Evolutionary conservation across 768 basidiomycete species (phyloP).

Genomic region (Scleroderma bovista): DNA sequence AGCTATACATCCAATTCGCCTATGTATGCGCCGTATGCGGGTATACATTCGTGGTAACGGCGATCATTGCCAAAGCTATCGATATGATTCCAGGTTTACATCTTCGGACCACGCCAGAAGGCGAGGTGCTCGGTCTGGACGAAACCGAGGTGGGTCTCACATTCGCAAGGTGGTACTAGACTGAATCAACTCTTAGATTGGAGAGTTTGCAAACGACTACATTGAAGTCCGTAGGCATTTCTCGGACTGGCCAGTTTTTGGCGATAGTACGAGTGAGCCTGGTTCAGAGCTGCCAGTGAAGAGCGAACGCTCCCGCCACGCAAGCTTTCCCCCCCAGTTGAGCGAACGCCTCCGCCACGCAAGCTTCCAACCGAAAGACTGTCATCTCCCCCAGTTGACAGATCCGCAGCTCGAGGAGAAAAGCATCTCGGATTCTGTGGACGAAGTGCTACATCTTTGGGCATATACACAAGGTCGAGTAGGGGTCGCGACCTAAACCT

Average conservation of each 20-base stretch:
- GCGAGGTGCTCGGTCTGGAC: constrained; percentile 61
- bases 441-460: too few species aligned
- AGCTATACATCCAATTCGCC: constrained; percentile 72
- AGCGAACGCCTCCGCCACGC: not conserved
- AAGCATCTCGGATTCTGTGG: too few species aligned
- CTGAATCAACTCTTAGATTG: constrained; percentile 40
- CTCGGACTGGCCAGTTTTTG: constrained; percentile 42
- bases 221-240: constrained; percentile 69
- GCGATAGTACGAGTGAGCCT: constrained; percentile 10
- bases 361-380: not conserved
- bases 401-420: not conserved
- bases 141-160: constrained; percentile 54
- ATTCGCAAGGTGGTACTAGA: not conserved
- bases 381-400: not conserved
- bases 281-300: constrained; percentile 4
- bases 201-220: constrained; percentile 66
- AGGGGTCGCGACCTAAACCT: too few species aligned
- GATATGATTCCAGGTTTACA: constrained; percentile 57
- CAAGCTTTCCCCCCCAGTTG: too few species aligned
- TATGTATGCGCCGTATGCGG: constrained; percentile 52
- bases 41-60: constrained; percentile 61
- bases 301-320: too few species aligned
- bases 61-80: constrained; percentile 48
- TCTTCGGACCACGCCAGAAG: constrained; percentile 48
- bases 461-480: too few species aligned